These are phyloP conservation scores for Pyrenophora teres DNA, from an alignment of 2,329 filamentous ascomycete species.

Conservation along the genomic window DNA sequence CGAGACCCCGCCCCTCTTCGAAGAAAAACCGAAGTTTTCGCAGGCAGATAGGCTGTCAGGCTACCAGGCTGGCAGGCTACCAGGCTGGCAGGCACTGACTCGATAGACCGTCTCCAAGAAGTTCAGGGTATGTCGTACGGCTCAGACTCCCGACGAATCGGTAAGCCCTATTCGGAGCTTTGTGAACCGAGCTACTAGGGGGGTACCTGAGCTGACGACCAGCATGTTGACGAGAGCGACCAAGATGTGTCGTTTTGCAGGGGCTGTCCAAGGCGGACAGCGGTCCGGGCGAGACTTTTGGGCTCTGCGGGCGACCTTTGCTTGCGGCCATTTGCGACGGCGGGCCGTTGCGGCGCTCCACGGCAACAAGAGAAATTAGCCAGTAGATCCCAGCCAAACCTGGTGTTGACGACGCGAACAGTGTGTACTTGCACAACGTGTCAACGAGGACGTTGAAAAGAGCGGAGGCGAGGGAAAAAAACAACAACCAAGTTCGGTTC, in stretches of 20 bases:
- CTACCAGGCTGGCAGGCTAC: not conserved
- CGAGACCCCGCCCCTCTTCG: not conserved
- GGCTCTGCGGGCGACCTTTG: conserved; percentile 5
- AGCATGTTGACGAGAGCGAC: conserved; percentile 4
- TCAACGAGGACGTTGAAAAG: conserved; percentile 8
- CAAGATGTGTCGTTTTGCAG: not conserved
- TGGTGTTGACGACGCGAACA: not conserved
- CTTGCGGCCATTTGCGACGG: conserved; percentile 7
- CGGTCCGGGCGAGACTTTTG: conserved; percentile 1
- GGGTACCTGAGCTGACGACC: conserved; percentile 12
- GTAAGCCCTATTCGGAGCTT: conserved; percentile 16
- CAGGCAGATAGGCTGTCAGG: not conserved
- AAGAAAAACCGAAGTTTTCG: not conserved
- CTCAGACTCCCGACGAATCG: conserved; percentile 6
- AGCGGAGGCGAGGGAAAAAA: conserved; percentile 2
- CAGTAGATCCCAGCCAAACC: too few relatives aligned
- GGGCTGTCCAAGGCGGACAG: not conserved
- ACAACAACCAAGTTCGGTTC: not conserved
- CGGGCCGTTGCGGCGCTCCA: conserved; percentile 5
- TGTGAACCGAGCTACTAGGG: conserved; percentile 16
- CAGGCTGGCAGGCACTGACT: conserved; percentile 4
- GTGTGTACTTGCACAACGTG: conserved; percentile 5
- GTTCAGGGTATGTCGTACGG: not conserved
- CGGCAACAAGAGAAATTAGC: not conserved
- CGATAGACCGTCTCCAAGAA: conserved; percentile 7